Percentiles rank a stretch among this genome's conserved stretches.
Evolutionary conservation across 2,329 filamentous ascomycete species (phyloP).

Genomic region (Kalaharituber pfeilii): DNA sequence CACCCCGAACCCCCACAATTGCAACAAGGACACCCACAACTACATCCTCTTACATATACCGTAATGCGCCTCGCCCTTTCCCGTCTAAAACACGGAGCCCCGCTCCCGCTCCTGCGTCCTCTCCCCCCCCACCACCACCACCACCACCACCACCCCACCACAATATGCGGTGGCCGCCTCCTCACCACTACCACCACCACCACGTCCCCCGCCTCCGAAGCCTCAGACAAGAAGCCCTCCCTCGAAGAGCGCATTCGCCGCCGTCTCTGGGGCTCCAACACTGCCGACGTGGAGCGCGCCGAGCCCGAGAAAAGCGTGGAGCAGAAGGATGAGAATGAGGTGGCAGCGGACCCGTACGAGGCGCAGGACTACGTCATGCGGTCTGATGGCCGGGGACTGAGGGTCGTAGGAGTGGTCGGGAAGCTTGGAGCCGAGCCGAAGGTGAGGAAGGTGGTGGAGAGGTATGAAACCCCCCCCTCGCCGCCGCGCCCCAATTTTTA

Average conservation of each 20-base stretch:
- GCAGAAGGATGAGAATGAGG: neutral
- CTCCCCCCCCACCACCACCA: neutral
- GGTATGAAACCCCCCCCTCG: neutral
- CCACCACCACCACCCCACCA: neutral
- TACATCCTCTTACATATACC: too few species aligned
- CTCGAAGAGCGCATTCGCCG: neutral
- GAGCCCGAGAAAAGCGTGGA: neutral
- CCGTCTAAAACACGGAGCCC: neutral
- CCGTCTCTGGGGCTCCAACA: neutral
- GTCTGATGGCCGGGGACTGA: neutral
- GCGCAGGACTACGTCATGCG: neutral
- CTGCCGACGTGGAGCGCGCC: neutral
- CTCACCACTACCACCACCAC: neutral
- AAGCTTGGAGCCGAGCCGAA: neutral
- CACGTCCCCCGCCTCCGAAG: neutral
- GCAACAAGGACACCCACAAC: too few species aligned
- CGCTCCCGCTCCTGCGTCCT: neutral
- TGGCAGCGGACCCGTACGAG: neutral
- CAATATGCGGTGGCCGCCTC: neutral
- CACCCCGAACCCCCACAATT: too few species aligned
- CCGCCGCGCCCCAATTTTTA: too few species aligned
- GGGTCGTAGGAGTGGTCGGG: neutral
- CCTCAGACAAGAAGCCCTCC: too few species aligned
- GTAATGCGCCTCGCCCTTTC: neutral
- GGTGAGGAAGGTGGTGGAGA: neutral